Base-by-base conservation (phyloP, 148 eudicot genomes). In the Rhododendron vialii region DNA sequence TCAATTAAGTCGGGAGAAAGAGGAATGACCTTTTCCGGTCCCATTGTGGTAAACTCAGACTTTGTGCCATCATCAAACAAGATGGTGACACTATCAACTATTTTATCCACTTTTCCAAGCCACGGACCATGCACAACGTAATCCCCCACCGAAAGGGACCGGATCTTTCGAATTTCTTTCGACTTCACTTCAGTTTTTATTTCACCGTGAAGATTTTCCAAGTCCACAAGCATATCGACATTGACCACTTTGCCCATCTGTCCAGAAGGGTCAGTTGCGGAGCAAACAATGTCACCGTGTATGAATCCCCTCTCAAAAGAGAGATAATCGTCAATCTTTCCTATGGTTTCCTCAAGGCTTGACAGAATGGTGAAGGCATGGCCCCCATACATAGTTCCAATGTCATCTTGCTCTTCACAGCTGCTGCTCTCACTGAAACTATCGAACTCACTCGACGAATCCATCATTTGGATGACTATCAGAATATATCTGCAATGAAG, bases 251-350 rank as follows among this genome's bases (percentile, higher is more conserved):
- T 94, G 65, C 99, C 99, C 93, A 94, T 93, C 88, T 93, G 98
- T 38, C 95, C 96, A 67, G 90, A 91, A 20, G 96, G 93, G 77
- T 95, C 92, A 35, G 80, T 86, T 43, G 77, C 80, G 9, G 90
- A 88, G 57, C 92, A 88, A 63, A 98, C 99, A 83, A 95, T 81
- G 87, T 94, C 98, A 35, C 98, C 98, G 82, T 90, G 92, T 12
- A 75, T 71, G 86, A 93, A 95, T 55, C 86, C 91, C 87, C 98
- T 94, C 90, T 98, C 99, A 76, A 98, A 98, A 15, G 92, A 92
- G 82, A 98, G 96, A 59, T 94, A 92, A 90, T 98, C 96, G 35
- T 98, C 99, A 38, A 98, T 96, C 86, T 98, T 98, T 41, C 91
- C 95, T 28, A 98, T 94, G 48, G 94, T 90, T 86, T 95, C 95